These are phyloP conservation scores for Falciphora oryzae DNA, from an alignment of 2,329 filamentous ascomycete species.

Conservation along the genomic window DNA sequence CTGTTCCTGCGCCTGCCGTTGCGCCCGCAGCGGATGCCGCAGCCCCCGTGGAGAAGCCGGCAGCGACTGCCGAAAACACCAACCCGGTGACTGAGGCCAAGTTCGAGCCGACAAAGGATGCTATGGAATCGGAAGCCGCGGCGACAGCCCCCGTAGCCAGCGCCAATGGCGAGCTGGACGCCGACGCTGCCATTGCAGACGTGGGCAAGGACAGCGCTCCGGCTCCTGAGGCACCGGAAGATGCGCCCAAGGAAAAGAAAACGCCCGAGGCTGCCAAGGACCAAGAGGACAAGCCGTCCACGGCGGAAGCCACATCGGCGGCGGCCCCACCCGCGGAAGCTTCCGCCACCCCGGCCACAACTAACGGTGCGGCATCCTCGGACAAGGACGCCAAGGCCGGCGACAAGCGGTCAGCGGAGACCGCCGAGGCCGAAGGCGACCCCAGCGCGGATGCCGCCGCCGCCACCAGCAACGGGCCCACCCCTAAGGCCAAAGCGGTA, in stretches of 20 bases:
- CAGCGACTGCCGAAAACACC: neutral
- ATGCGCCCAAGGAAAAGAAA: neutral
- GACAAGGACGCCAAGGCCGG: constrained; percentile 11
- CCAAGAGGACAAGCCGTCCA: neutral
- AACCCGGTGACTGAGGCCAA: constrained; percentile 3
- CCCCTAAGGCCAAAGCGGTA: constrained; percentile 5
- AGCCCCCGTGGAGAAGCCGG: neutral
- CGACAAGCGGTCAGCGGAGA: constrained; percentile 49
- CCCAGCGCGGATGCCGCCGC: neutral
- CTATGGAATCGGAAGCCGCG: neutral
- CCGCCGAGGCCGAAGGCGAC: constrained; percentile 8
- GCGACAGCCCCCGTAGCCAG: neutral
- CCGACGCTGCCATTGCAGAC: neutral
- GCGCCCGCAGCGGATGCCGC: neutral
- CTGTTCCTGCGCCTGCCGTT: neutral
- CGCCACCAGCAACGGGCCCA: neutral
- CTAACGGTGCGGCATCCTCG: constrained; percentile 9
- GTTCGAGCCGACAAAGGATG: neutral
- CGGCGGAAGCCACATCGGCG: neutral
- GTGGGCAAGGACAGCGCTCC: neutral
- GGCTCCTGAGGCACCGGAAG: neutral
- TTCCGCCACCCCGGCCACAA: neutral
- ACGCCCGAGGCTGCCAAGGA: neutral
- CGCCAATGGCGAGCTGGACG: constrained; percentile 2
- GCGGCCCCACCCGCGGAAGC: neutral